Percentiles rank a stretch among this genome's conserved stretches.
phyloP scores from a whole-genome alignment of 441 rosid species.

The Mallotus repandus region DNA sequence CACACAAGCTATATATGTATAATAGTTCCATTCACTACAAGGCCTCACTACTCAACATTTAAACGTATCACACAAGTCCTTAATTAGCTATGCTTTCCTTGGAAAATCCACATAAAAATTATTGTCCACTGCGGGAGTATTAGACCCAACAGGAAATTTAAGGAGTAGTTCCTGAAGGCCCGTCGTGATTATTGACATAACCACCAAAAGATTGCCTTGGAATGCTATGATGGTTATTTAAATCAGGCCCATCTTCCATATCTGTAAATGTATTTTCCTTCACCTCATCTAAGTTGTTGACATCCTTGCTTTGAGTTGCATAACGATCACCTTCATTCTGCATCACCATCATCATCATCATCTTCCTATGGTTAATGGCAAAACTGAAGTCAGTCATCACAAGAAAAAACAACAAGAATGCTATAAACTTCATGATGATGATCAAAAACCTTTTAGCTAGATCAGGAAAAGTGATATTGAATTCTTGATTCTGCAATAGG shows the following conservation, averaged over 20 bases:
- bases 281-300: neutral
- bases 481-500: neutral
- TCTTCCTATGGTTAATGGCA: constrained; percentile 15
- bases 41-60: too few species aligned
- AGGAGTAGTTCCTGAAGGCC: neutral
- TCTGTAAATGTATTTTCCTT: constrained; percentile 12
- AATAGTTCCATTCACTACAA: too few species aligned
- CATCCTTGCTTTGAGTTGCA: neutral
- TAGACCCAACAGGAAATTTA: neutral
- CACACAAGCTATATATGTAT: too few species aligned
- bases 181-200: constrained; percentile 26
- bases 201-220: constrained; percentile 33
- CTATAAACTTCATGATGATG: constrained; percentile 1
- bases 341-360: neutral
- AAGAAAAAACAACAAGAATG: constrained; percentile 9
- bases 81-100: neutral
- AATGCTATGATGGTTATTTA: constrained; percentile 41
- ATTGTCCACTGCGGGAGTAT: too few species aligned
- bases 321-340: neutral
- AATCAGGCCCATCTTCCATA: constrained; percentile 25
- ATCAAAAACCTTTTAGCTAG: neutral
- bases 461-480: too few species aligned
- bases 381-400: constrained; percentile 3
- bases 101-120: neutral
- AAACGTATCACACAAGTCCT: too few species aligned